Base-by-base conservation (phyloP, 2,329 filamentous ascomycete species). In the Colletotrichum sp. region DNA sequence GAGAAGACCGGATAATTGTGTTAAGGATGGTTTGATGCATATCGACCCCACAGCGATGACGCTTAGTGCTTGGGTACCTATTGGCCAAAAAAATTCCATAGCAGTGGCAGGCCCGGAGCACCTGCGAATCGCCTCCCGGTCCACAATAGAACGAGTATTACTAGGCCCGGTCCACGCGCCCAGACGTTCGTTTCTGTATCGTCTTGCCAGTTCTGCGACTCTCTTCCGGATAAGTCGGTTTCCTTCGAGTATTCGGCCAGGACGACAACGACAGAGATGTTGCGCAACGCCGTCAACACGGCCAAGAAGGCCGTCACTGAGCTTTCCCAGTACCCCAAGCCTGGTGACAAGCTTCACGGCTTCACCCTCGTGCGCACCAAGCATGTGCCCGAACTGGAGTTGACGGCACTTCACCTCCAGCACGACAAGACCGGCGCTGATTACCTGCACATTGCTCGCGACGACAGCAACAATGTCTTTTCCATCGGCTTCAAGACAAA, bases 401-500 rank as follows among this genome's bases (percentile, higher is more conserved):
- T 99, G 80, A 98, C 96, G 2, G 97, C 97, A 7, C 85, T 98
- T 67, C 94, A 97, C 76, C 90, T 99, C 76, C 93, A 94, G 80
- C 97, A 99, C 82, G 94, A 98, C 86, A 96, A 96, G 87, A 99
- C 97, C 0, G 95, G 96, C 74, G 97, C 97, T 76, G 95, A 99
- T 78, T 98, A 98, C 82, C 89, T 99, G 61, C 97, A 99, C 85
- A 93, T 99, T 79, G 96, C 96, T 18, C 90, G 96, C 78, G 95
- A 98, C 72, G 97, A 99, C 82, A 94, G 93, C 87, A 99, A 99
- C 87, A 99, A 99, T 94, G 97, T 98, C 82, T 99, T 99, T 85
- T 97, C 96, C 47, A 97, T 99, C 80, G 97, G 96, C 66, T 99
- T 99, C 91, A 98, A 98, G 90, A 99, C 97, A 29, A 98, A 98